These are phyloP conservation scores for Crithidia expoeki DNA, from an alignment of 208 protist species.

Conservation along the genomic window DNA sequence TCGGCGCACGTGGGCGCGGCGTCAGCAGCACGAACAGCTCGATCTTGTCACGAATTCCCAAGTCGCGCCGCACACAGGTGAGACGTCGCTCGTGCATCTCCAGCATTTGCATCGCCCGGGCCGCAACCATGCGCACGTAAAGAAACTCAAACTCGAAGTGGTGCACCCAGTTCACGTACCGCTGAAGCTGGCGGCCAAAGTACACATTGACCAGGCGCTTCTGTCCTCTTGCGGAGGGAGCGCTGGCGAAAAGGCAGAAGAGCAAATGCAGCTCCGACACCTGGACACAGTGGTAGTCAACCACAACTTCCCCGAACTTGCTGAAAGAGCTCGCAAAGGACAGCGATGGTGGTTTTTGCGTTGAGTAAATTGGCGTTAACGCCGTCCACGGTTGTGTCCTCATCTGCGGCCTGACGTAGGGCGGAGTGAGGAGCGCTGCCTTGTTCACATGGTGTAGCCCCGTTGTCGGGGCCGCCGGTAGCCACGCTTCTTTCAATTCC, in stretches of 20 bases:
- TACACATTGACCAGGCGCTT: conserved; percentile 20
- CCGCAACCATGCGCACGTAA: conserved; percentile 56
- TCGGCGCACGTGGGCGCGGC: conserved; percentile 20
- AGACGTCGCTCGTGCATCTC: conserved; percentile 53
- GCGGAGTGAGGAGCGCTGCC: neutral
- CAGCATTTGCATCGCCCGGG: conserved; percentile 45
- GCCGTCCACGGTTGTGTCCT: neutral
- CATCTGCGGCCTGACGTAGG: neutral
- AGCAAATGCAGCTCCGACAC: conserved; percentile 22
- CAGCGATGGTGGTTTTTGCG: no score
- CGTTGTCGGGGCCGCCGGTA: neutral
- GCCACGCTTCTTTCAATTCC: conserved; percentile 20
- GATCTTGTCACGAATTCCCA: conserved; percentile 64
- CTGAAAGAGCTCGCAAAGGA: neutral
- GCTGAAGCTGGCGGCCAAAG: conserved; percentile 32
- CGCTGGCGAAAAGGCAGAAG: conserved; percentile 12
- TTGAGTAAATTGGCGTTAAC: no score
- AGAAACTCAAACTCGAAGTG: conserved; percentile 56
- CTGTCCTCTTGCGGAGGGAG: neutral
- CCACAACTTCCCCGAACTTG: neutral
- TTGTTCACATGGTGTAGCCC: conserved; percentile 11
- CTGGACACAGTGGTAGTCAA: neutral
- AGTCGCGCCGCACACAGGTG: conserved; percentile 70
- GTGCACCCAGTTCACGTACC: conserved; percentile 39
- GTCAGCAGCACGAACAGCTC: conserved; percentile 59